Evolutionary conservation across 2,329 filamentous ascomycete species (phyloP).

Genomic region (Kalaharituber pfeilii): DNA sequence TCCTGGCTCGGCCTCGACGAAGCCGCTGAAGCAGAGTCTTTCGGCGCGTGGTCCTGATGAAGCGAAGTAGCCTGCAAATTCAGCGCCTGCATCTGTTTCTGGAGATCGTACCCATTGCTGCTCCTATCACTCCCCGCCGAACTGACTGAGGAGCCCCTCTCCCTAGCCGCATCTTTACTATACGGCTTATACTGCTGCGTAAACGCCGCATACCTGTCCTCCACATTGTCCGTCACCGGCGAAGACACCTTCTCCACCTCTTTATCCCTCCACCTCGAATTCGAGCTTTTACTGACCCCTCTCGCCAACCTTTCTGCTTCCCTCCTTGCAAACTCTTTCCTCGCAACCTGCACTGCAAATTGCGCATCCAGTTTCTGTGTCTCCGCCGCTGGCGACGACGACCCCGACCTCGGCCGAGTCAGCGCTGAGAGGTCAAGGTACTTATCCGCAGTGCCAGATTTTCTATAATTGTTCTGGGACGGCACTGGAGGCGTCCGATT

Average conservation of each 20-base stretch:
- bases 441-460: too few relatives aligned
- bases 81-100: conserved; percentile 13
- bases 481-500: neutral
- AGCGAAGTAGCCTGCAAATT: conserved; percentile 8
- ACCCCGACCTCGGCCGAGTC: neutral
- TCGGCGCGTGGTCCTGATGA: conserved; percentile 9
- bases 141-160: too few relatives aligned
- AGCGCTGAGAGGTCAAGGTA: neutral
- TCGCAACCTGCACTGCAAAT: conserved; percentile 52
- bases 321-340: conserved; percentile 51
- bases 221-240: neutral
- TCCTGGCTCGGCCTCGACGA: neutral
- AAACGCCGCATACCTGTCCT: conserved; percentile 3
- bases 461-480: too few relatives aligned
- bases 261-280: conserved; percentile 12
- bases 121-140: too few relatives aligned
- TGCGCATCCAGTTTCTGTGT: neutral
- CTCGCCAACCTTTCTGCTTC: conserved; percentile 43
- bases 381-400: neutral
- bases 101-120: conserved; percentile 12
- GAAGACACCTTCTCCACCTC: conserved; percentile 13
- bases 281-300: conserved; percentile 23
- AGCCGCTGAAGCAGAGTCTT: conserved; percentile 10
- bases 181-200: conserved; percentile 5
- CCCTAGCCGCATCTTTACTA: conserved; percentile 3